phyloP scores from a whole-genome alignment of 2,329 filamentous ascomycete genomes.

The Myriosclerotinia scirpicola region DNA sequence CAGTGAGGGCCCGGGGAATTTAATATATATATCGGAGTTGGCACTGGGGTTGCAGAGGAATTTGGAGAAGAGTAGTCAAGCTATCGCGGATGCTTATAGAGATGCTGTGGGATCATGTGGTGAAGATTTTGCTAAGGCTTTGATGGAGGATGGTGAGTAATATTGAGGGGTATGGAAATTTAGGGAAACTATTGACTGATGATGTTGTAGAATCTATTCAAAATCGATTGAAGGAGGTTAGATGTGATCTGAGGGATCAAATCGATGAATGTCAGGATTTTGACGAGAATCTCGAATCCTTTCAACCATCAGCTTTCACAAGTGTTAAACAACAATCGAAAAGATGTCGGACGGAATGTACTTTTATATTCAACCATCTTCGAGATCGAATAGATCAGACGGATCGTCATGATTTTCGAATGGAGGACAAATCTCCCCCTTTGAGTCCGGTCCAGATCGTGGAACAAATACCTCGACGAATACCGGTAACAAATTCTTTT shows the following conservation, averaged over 20 bases:
- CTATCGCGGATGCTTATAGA: slow-evolving; percentile 35
- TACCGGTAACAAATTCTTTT: not conserved
- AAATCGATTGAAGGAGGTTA: slow-evolving; percentile 35
- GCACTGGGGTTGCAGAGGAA: slow-evolving; percentile 32
- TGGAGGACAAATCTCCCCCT: slow-evolving; percentile 20
- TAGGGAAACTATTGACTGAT: slow-evolving; percentile 21
- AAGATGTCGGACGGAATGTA: slow-evolving; percentile 34
- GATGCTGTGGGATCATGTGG: slow-evolving; percentile 32
- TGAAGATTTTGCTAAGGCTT: slow-evolving; percentile 31
- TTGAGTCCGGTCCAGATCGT: slow-evolving; percentile 15
- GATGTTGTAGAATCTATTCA: slow-evolving; percentile 30
- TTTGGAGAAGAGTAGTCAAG: slow-evolving; percentile 31
- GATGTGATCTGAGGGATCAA: slow-evolving; percentile 36
- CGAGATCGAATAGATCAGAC: slow-evolving; percentile 28
- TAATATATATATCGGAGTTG: slow-evolving; percentile 36
- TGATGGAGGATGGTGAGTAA: slow-evolving; percentile 37
- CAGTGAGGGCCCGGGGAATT: slow-evolving; percentile 27
- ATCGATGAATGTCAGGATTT: slow-evolving; percentile 36
- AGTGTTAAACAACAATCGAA: slow-evolving; percentile 32
- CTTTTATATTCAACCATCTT: slow-evolving; percentile 34
- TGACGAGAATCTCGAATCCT: slow-evolving; percentile 36
- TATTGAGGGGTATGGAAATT: not conserved
- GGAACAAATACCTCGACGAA: slow-evolving; percentile 12
- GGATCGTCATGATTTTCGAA: slow-evolving; percentile 23
- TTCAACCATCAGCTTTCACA: slow-evolving; percentile 32